Base-by-base conservation (phyloP, 257 asterid species). In the Knoxia roxburghii region DNA sequence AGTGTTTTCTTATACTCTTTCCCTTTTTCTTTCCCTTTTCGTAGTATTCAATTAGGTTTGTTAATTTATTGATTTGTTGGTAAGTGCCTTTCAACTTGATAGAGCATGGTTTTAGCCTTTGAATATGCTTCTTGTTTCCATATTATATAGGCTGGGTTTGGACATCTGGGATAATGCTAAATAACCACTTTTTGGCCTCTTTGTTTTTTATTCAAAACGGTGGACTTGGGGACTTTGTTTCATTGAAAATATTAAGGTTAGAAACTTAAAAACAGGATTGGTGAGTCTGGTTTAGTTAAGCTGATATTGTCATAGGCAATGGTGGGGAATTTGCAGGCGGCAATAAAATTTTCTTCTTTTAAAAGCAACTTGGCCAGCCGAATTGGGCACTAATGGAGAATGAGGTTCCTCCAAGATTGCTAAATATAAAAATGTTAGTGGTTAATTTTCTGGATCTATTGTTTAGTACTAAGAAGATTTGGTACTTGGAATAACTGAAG, bases 151-250 rank as follows among this genome's bases (percentile, higher is more conserved):
- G 17, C 35, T 7, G 9, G 27, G 27, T 50, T 70, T 27, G 30
- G 52, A 33, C 69, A 70, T 70, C 62, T 51, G 50, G 69, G 63
- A 40, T 37, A 70, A 27, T 29, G 43, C n/a, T 55, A 61, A 70
- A 61, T 17, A 39, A 60, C 41, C 62, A 43, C 68, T 70, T 71
- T 62, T 70, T 70, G 41, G 32, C 40, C 24, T 39, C 26, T 18
- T 27, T 63, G 57, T 13, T 61, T 48, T 26, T 30, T 1, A 68
- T 54, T 27, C 11, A 32, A n/a, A n/a, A n/a, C n/a, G 60, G 41
- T 20, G 40, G 49, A n/a, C n/a, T 26, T 12, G 33, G 27, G 35
- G 61, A 35, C 56, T 70, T 29, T 60, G 21, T 35, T 33, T 21
- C 30, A 33, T 59, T 12, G 45, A 59, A 58, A 49, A 50, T 1